Evolutionary conservation across 768 basidiomycete genomes (phyloP).

Genomic region (Udeniomyces megalosporus): DNA sequence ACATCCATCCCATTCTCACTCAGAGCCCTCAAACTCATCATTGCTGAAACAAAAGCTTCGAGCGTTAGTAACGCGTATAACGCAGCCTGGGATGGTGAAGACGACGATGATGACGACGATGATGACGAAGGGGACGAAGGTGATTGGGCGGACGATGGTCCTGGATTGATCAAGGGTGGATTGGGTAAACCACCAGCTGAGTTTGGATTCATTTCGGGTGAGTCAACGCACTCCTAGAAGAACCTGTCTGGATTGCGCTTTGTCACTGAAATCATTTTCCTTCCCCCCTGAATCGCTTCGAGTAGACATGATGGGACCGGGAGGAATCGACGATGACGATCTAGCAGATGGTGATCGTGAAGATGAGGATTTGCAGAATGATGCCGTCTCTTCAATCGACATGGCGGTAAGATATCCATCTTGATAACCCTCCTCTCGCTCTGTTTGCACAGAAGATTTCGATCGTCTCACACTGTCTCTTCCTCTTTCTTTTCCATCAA

Average conservation of each 20-base stretch:
- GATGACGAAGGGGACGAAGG: conserved; percentile 41
- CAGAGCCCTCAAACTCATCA: conserved; percentile 76
- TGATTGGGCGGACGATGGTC: conserved; percentile 87
- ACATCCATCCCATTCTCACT: conserved; percentile 72
- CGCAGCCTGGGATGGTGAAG: conserved; percentile 45
- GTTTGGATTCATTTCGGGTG: conserved; percentile 56
- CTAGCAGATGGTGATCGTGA: conserved; percentile 54
- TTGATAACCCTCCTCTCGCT: neutral
- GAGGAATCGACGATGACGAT: conserved; percentile 55
- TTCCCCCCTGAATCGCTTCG: neutral
- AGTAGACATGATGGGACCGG: conserved; percentile 56
- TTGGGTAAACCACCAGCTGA: conserved; percentile 49
- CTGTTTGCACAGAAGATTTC: neutral
- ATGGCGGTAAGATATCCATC: conserved; percentile 38
- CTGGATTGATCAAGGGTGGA: conserved; percentile 33
- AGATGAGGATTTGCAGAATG: conserved; percentile 76
- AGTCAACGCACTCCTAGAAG: neutral
- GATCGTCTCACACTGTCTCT: neutral
- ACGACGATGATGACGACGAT: conserved; percentile 40
- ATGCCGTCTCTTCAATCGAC: conserved; percentile 75
- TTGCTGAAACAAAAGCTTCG: conserved; percentile 59
- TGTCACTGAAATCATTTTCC: neutral
- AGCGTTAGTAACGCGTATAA: conserved; percentile 7
- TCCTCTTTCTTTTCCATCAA: conserved; percentile 14
- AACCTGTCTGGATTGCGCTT: too few species aligned